Evolutionary conservation across 805 yeast species (phyloP).

Genomic region (Saccharomycopsis schoenii): DNA sequence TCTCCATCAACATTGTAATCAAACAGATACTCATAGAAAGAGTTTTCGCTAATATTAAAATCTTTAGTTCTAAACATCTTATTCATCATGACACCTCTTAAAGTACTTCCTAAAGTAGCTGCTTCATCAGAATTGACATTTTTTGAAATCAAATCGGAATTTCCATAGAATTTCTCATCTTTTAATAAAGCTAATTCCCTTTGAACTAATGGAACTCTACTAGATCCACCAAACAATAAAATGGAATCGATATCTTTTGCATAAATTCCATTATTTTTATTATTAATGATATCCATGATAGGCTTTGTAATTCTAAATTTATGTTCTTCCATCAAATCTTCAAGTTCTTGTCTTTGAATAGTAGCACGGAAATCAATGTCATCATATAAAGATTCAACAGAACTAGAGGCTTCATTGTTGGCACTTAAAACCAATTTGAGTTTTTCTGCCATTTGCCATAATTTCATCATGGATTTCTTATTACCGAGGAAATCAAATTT

Average conservation of each 20-base stretch:
- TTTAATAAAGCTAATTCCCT: slow-evolving; percentile 42
- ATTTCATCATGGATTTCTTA: slow-evolving; percentile 51
- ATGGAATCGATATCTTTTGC: slow-evolving; percentile 47
- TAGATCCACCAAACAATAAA: slow-evolving; percentile 81
- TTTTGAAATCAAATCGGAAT: slow-evolving; percentile 56
- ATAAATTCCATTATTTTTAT: slow-evolving; percentile 24
- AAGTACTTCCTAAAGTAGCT: slow-evolving; percentile 81
- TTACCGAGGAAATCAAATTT: slow-evolving; percentile 33
- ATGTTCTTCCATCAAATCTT: slow-evolving; percentile 39
- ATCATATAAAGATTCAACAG: slow-evolving; percentile 62
- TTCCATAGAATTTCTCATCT: slow-evolving; percentile 21
- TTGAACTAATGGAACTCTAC: slow-evolving; percentile 84
- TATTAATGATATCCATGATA: slow-evolving; percentile 38
- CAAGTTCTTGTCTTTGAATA: slow-evolving; percentile 77
- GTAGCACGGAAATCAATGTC: slow-evolving; percentile 64
- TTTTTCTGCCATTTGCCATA: slow-evolving; percentile 79
- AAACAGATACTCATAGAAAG: slow-evolving; percentile 37
- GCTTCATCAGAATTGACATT: slow-evolving; percentile 95
- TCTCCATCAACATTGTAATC: slow-evolving; percentile 13
- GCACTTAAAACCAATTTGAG: slow-evolving; percentile 84
- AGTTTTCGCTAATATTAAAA: slow-evolving; percentile 47
- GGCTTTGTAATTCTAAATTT: slow-evolving; percentile 43
- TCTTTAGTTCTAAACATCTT: slow-evolving; percentile 55
- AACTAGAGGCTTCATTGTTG: slow-evolving; percentile 66
- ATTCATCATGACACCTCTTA: slow-evolving; percentile 70